A percentile compares a stretch with the other conserved stretches of the same genome.
phyloP scores from a whole-genome alignment of 140 eudicot species.

The Oenanthe javanica region DNA sequence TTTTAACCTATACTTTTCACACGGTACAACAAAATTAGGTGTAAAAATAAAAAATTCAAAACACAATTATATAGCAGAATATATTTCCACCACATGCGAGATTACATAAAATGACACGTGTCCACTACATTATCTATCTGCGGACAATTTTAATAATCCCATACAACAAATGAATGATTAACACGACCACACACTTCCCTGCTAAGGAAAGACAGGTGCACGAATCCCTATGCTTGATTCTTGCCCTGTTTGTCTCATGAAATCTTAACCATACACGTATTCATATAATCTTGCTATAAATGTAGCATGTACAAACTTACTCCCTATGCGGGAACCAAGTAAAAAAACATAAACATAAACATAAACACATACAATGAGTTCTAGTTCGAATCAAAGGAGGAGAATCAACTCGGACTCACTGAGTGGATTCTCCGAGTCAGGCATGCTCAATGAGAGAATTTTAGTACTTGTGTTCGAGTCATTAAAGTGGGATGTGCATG shows the following conservation, averaged over 20 bases:
- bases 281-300: not conserved
- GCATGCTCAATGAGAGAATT: constrained; percentile 47
- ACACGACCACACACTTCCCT: constrained; percentile 6
- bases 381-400: constrained; percentile 33
- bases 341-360: not conserved
- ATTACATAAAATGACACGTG: not conserved
- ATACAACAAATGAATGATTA: not conserved
- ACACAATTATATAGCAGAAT: too few relatives aligned
- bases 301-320: not conserved
- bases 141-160: not conserved
- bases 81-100: not conserved
- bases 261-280: constrained; percentile 7
- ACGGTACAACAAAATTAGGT: too few relatives aligned
- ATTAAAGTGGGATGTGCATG: constrained; percentile 64
- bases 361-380: not conserved
- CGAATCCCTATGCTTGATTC: not conserved
- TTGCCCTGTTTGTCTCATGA: not conserved
- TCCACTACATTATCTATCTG: not conserved
- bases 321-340: not conserved
- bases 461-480: constrained; percentile 49
- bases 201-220: constrained; percentile 10
- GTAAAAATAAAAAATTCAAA: too few relatives aligned
- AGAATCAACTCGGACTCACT: constrained; percentile 20
- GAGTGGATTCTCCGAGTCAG: constrained; percentile 20
- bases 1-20: too few relatives aligned